Base-by-base conservation (phyloP, 139 green algal genomes). In the Haematococcus sp. region DNA sequence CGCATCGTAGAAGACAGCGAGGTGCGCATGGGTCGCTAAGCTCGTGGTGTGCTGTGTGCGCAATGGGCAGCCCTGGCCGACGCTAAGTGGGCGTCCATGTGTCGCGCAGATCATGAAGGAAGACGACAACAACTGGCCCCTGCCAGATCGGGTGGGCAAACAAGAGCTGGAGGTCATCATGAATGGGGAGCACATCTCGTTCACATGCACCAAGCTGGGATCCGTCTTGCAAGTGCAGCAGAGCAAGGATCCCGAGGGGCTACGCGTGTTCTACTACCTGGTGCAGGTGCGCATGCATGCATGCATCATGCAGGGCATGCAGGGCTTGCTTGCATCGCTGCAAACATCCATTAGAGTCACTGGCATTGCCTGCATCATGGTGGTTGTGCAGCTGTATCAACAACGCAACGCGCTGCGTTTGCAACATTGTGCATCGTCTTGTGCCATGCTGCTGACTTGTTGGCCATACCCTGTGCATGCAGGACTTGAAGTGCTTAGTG, bases 201-300 rank as follows among this genome's bases (percentile, higher is more conserved):
- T 98, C 83, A 89, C 86, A 20, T 98, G 93, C 64, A 95, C 94
- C 23, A 98, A 99, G 87, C 90, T 99, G 68, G 95, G 94, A 4
- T 95, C 88, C 20, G 84, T 99, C 40, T 75, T 97, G 35, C 94
- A 98, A 73, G 95, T 99, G 44, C 90, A 97, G 76, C 87, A 91
- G 64, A 97, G 90, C 84, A 94, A 98, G 70, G 95, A 99, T 81
- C 94, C 95, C 23, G 95, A 99, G 60, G 95, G 95, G 11, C 83
- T 99, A 27, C 74, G 92, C 3, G 86, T 95, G 4, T 99, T 99
- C 79, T 99, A 99, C 85, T 99, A 99, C 82, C 78, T 99, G 16
- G 93, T 98, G 30, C 94, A 97, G 89, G 91, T 89, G 49, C 17
- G 79, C 1, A n/a, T 77, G 61, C 43, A 58, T 54, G 64, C 51